phyloP scores from a whole-genome alignment of 2,329 filamentous ascomycete species.

The Hypoxylon sp. region DNA sequence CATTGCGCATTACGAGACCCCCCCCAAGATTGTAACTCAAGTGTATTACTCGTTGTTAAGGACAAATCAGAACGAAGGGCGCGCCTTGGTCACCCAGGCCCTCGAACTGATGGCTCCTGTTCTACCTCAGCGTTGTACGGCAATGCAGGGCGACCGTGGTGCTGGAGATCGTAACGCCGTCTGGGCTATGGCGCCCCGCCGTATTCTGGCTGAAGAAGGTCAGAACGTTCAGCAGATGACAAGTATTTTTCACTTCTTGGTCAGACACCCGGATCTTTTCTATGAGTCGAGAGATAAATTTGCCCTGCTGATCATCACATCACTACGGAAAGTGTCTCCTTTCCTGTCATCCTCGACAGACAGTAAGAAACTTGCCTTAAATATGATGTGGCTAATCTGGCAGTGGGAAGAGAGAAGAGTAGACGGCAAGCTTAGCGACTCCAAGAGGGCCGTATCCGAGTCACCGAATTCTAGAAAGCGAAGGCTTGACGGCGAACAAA shows the following conservation, averaged over 20 bases:
- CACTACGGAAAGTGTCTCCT: slow-evolving; percentile 87
- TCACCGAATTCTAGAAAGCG: slow-evolving; percentile 83
- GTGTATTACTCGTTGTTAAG: slow-evolving; percentile 93
- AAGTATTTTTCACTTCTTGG: slow-evolving; percentile 97
- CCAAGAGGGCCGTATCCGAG: slow-evolving; percentile 66
- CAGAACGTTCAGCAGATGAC: slow-evolving; percentile 96
- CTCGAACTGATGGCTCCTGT: slow-evolving; percentile 96
- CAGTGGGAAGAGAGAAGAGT: slow-evolving; percentile 91
- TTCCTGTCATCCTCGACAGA: slow-evolving; percentile 90
- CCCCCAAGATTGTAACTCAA: slow-evolving; percentile 93
- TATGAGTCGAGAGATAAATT: slow-evolving; percentile 96
- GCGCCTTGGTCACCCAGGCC: slow-evolving; percentile 92
- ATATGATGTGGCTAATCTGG: slow-evolving; percentile 92
- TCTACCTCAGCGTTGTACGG: slow-evolving; percentile 84
- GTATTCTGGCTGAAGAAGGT: slow-evolving; percentile 93
- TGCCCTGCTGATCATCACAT: slow-evolving; percentile 87
- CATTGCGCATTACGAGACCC: slow-evolving; percentile 96
- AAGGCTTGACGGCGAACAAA: slow-evolving; percentile 76
- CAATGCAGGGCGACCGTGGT: slow-evolving; percentile 57
- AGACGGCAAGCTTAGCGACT: slow-evolving; percentile 67
- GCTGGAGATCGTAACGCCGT: slow-evolving; percentile 80
- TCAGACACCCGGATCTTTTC: slow-evolving; percentile 92
- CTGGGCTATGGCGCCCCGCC: slow-evolving; percentile 91
- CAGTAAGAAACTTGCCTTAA: slow-evolving; percentile 90
- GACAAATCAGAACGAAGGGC: slow-evolving; percentile 95